A percentile compares a stretch with the other conserved stretches of the same genome.
Conservation (phyloP, 2,329 filamentous ascomycete species). For the Helicocarpus griseus region DNA sequence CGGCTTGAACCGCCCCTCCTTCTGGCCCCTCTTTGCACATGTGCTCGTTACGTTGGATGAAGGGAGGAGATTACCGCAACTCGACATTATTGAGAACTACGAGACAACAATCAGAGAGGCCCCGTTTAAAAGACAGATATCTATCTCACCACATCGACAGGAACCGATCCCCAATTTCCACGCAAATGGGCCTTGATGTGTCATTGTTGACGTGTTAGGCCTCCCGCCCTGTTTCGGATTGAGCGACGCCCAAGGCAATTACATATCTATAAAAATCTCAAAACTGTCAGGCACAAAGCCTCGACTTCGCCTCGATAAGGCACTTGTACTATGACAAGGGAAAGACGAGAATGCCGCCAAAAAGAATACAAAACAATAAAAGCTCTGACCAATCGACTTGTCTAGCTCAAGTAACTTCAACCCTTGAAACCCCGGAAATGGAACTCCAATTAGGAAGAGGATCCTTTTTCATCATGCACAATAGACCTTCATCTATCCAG, state of each 20-base stretch:
- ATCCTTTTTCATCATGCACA: too few relatives aligned
- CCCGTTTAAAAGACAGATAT: background rate
- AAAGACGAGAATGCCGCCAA: background rate
- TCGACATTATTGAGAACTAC: background rate
- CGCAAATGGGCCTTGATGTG: too few relatives aligned
- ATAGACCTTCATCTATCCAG: too few relatives aligned
- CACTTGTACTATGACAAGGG: background rate
- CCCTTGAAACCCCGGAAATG: too few relatives aligned
- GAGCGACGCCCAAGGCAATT: background rate
- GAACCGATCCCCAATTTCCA: too few relatives aligned
- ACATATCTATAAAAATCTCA: background rate
- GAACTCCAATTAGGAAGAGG: too few relatives aligned
- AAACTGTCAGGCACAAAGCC: conserved; percentile 3
- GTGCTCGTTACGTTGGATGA: background rate
- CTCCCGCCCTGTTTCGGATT: background rate
- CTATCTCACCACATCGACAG: too few relatives aligned
- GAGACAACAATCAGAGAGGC: background rate
- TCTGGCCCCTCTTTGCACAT: background rate
- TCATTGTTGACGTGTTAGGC: conserved; percentile 1
- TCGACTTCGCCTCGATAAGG: background rate
- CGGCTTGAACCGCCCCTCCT: background rate
- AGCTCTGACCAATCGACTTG: background rate
- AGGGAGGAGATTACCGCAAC: background rate
- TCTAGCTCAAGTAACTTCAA: too few relatives aligned
- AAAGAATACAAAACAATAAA: too few relatives aligned